A percentile compares a stretch with the other conserved stretches of the same genome.
Evolutionary conservation across 805 yeast genomes (phyloP).

Genomic region (Wickerhamiella azymoides): DNA sequence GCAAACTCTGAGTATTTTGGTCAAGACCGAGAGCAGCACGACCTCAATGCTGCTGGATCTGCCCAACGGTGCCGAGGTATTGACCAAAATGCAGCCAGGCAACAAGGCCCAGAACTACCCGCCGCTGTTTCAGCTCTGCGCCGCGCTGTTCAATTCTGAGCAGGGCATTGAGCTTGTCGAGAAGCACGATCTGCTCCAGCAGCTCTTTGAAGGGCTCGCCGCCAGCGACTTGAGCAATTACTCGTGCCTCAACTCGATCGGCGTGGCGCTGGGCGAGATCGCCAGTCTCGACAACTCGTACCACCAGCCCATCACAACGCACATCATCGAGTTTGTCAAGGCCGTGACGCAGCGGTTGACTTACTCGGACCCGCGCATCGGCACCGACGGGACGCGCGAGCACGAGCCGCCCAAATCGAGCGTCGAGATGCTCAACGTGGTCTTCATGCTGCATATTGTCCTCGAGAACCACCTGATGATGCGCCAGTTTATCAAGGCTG

Average conservation of each 20-base stretch:
- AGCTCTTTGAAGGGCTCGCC: neutral
- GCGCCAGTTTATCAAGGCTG: constrained; percentile 1
- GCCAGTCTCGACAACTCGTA: neutral
- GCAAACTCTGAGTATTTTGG: constrained; percentile 5
- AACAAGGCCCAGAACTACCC: constrained; percentile 3
- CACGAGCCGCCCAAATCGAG: constrained; percentile 7
- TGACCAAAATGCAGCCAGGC: neutral
- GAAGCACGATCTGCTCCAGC: neutral
- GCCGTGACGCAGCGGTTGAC: neutral
- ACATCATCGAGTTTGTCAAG: neutral
- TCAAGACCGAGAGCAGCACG: constrained; percentile 4
- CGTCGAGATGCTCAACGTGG: constrained; percentile 2
- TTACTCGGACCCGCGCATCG: constrained; percentile 1
- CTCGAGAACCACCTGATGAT: constrained; percentile 7
- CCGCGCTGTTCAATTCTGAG: constrained; percentile 1
- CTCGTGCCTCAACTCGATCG: constrained; percentile 6
- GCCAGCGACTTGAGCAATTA: neutral
- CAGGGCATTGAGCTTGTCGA: neutral
- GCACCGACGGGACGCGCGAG: constrained; percentile 4
- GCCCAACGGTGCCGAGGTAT: neutral
- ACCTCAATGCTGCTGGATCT: neutral
- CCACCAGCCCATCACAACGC: neutral
- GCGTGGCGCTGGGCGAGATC: constrained; percentile 5
- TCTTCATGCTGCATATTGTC: constrained; percentile 2
- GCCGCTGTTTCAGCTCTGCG: constrained; percentile 6